A percentile compares a stretch with the other conserved stretches of the same genome.
Conservation (phyloP, 345 rosid species). For the Mangifera indica region DNA sequence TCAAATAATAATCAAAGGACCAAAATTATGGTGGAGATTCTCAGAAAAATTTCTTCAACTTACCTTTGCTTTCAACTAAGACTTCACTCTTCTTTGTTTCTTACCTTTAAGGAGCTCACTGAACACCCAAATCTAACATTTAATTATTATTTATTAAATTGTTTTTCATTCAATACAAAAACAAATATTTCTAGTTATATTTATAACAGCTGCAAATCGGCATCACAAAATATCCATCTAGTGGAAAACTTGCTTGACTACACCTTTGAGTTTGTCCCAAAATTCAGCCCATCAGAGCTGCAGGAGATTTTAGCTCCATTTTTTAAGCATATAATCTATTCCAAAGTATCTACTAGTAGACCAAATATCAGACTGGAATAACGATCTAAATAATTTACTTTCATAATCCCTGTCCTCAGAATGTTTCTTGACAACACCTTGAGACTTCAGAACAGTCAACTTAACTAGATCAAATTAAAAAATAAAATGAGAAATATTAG, state of each 20-base stretch:
- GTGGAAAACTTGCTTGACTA: neutral
- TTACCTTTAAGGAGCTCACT: neutral
- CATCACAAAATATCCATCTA: neutral
- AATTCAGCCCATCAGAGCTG: neutral
- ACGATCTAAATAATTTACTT: neutral
- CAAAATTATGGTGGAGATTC: neutral
- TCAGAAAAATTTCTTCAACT: neutral
- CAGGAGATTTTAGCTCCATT: neutral
- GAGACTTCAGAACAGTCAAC: neutral
- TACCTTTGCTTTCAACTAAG: neutral
- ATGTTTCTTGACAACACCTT: neutral
- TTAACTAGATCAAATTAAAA: neutral
- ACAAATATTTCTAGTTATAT: too few relatives aligned
- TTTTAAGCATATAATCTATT: neutral
- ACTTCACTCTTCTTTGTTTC: neutral
- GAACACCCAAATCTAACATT: neutral
- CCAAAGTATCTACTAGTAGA: neutral
- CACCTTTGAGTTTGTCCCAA: neutral
- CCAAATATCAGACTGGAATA: conserved; percentile 5
- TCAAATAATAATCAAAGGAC: neutral
- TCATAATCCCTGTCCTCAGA: neutral
- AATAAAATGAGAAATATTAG: neutral
- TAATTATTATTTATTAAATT: neutral
- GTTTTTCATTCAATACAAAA: neutral
- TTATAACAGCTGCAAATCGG: neutral